Conservation (phyloP, 2,329 filamentous ascomycete genomes). For the Apiospora arundinis region DNA sequence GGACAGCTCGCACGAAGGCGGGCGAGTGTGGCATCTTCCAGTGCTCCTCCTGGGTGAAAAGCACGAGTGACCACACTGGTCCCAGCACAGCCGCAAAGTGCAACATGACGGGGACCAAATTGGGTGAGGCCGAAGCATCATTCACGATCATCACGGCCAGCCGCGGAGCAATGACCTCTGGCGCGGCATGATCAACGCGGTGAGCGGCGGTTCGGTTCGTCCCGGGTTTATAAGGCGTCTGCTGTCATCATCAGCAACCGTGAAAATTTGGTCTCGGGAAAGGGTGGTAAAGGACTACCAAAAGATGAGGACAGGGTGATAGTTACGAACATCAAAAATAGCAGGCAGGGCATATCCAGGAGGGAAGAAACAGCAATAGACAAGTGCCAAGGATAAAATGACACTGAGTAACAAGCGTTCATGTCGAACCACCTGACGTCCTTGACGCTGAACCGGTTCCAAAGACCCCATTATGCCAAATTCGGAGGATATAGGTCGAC, state of each 20-base stretch:
- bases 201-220: background rate
- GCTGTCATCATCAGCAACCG: background rate
- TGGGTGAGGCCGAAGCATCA: background rate
- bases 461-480: background rate
- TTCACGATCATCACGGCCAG: background rate
- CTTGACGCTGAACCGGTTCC: too few relatives aligned
- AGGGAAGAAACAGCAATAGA: background rate
- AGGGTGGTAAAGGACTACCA: background rate
- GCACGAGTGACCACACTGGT: constrained; percentile 50
- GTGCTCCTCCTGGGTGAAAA: constrained; percentile 45
- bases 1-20: constrained; percentile 44
- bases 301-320: background rate
- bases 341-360: background rate
- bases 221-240: background rate
- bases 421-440: background rate
- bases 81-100: constrained; percentile 49
- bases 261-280: background rate
- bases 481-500: too few relatives aligned
- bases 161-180: background rate
- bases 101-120: constrained; percentile 45
- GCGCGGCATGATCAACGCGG: background rate
- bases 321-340: background rate
- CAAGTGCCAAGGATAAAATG: background rate
- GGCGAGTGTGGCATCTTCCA: constrained; percentile 32
- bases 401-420: background rate